These are phyloP conservation scores for Colletotrichum limetticola DNA, from an alignment of 2,329 filamentous ascomycete genomes.

Conservation along the genomic window DNA sequence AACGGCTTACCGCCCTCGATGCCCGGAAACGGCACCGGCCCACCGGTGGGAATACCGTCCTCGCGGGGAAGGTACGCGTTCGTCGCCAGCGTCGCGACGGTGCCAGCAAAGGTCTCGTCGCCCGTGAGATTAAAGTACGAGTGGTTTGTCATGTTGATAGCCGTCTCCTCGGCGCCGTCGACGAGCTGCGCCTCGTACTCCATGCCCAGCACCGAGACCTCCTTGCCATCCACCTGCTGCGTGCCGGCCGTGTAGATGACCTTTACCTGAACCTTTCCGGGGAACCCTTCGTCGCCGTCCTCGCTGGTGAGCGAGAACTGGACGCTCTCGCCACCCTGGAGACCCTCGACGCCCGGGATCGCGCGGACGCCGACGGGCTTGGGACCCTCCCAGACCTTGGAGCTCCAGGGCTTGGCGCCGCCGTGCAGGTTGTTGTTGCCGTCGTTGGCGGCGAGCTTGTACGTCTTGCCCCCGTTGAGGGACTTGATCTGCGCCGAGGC, in stretches of 20 bases:
- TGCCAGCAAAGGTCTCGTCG: constrained; percentile 63
- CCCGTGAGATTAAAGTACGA: constrained; percentile 78
- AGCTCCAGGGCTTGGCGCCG: constrained; percentile 81
- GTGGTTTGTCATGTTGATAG: constrained; percentile 95
- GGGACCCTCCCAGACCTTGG: constrained; percentile 80
- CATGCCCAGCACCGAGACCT: constrained; percentile 79
- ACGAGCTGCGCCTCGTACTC: constrained; percentile 91
- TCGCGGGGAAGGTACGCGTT: constrained; percentile 79
- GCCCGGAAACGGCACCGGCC: constrained; percentile 71
- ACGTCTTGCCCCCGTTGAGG: constrained; percentile 75
- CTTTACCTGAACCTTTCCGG: constrained; percentile 81
- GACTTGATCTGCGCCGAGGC: constrained; percentile 75
- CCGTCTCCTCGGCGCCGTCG: constrained; percentile 82
- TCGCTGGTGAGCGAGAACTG: constrained; percentile 74
- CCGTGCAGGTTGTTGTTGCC: constrained; percentile 81
- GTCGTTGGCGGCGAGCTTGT: constrained; percentile 80
- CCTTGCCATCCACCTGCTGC: constrained; percentile 69
- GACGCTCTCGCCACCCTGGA: constrained; percentile 73
- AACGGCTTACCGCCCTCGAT: constrained; percentile 76
- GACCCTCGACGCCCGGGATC: constrained; percentile 61
- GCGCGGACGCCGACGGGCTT: constrained; percentile 63
- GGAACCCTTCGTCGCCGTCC: constrained; percentile 91
- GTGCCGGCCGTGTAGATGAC: constrained; percentile 83
- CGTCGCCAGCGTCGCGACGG: constrained; percentile 73
- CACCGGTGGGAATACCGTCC: constrained; percentile 78